A percentile compares a stretch with the other conserved stretches of the same genome.
Evolutionary conservation across 129 eudicot species (phyloP).

Genomic region (Flaveria trinervia): DNA sequence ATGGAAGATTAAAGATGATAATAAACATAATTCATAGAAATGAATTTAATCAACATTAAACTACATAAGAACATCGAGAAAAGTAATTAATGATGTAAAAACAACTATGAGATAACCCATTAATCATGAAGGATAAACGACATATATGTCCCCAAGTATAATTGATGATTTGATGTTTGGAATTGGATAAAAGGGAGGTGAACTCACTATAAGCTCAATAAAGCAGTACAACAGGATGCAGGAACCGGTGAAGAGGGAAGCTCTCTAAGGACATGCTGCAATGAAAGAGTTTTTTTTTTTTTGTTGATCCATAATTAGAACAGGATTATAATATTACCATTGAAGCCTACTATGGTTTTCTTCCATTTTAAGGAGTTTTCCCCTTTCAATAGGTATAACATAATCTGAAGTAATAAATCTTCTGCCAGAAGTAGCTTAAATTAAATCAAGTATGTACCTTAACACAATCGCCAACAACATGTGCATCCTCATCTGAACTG

Average conservation of each 20-base stretch:
- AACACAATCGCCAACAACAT: constrained; percentile 95
- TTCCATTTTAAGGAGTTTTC: not conserved
- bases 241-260: constrained; percentile 99
- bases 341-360: not conserved
- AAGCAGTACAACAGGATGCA: constrained; percentile 95
- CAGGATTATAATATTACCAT: not conserved
- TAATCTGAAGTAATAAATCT: not conserved
- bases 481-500: constrained; percentile 90
- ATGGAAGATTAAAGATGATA: not conserved
- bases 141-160: not conserved
- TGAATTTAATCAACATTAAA: not conserved
- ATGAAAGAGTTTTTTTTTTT: not conserved
- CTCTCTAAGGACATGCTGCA: constrained; percentile 98
- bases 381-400: not conserved
- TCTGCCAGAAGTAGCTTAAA: not conserved
- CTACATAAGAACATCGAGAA: not conserved
- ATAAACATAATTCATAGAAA: not conserved
- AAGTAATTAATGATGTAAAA: not conserved
- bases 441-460: constrained; percentile 55
- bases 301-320: constrained; percentile 6
- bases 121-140: not conserved
- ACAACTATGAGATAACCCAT: not conserved
- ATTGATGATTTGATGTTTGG: not conserved
- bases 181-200: not conserved
- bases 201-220: constrained; percentile 87